These are phyloP conservation scores for Fusarium sp. DNA, from an alignment of 2,329 filamentous ascomycete species.

Conservation along the genomic window DNA sequence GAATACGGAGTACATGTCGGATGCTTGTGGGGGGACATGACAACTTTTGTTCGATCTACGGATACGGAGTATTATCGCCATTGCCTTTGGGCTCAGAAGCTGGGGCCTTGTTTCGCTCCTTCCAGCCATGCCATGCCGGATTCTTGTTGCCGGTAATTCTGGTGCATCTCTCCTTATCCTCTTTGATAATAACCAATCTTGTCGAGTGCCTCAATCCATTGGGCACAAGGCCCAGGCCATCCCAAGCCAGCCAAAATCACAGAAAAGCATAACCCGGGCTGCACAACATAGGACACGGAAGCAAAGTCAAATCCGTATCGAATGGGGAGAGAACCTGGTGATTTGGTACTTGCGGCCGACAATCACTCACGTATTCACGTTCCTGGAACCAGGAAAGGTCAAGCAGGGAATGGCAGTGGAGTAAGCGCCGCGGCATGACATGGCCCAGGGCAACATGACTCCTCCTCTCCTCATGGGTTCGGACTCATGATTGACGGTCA, in stretches of 20 bases:
- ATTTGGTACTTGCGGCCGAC: constrained; percentile 36
- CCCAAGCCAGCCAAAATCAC: constrained; percentile 34
- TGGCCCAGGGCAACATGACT: constrained; percentile 28
- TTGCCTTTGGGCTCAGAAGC: constrained; percentile 20
- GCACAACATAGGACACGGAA: constrained; percentile 24
- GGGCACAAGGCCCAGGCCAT: constrained; percentile 26
- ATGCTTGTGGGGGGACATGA: constrained; percentile 31
- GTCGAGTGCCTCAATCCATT: constrained; percentile 38
- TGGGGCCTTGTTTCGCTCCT: constrained; percentile 17
- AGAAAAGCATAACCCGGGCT: constrained; percentile 23
- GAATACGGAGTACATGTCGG: constrained; percentile 32
- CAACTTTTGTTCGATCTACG: constrained; percentile 17
- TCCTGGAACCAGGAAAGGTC: constrained; percentile 39
- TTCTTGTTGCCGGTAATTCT: constrained; percentile 11
- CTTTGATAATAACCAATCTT: constrained; percentile 31
- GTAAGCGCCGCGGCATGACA: constrained; percentile 35
- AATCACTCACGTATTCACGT: constrained; percentile 40
- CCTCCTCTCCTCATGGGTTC: constrained; percentile 30
- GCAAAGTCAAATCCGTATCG: constrained; percentile 16
- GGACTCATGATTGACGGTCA: constrained; percentile 27
- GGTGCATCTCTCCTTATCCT: constrained; percentile 8
- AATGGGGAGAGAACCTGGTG: constrained; percentile 28
- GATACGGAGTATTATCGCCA: neutral
- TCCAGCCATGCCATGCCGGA: constrained; percentile 8
- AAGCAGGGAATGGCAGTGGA: constrained; percentile 48